Percentiles rank a stretch among this genome's conserved stretches.
phyloP scores from a whole-genome alignment of 192 early-diverging fungal genomes.

The Coemansia asiatica region DNA sequence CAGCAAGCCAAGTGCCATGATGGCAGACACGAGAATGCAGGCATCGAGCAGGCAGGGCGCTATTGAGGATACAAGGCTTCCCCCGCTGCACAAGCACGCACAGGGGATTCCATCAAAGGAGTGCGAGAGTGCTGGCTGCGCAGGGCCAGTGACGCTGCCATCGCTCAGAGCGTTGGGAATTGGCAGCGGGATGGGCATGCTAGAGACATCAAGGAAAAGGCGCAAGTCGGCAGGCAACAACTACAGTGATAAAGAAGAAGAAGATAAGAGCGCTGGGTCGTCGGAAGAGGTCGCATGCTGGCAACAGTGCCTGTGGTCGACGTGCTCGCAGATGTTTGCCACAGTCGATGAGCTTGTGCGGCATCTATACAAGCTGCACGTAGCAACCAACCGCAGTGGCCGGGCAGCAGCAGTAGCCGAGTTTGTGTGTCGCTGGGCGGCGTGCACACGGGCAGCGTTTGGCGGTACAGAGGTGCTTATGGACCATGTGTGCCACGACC shows the following conservation, averaged over 20 bases:
- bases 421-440: slow-evolving; percentile 62
- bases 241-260: not conserved
- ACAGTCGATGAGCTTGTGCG: slow-evolving; percentile 52
- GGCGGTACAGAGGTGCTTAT: slow-evolving; percentile 58
- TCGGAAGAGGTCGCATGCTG: not conserved
- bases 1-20: not conserved
- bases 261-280: not conserved
- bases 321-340: slow-evolving; percentile 58
- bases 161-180: slow-evolving; percentile 48
- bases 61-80: slow-evolving; percentile 17
- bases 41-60: not conserved
- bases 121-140: slow-evolving; percentile 39
- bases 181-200: not conserved
- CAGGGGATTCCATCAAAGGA: slow-evolving; percentile 22
- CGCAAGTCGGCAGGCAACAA: not conserved
- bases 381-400: slow-evolving; percentile 40
- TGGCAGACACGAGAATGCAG: not conserved
- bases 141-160: slow-evolving; percentile 34
- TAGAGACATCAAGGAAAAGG: not conserved
- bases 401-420: slow-evolving; percentile 4
- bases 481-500: slow-evolving; percentile 62
- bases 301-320: slow-evolving; percentile 71
- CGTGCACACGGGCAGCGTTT: slow-evolving; percentile 55
- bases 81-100: slow-evolving; percentile 41
- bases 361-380: slow-evolving; percentile 54